Evolutionary conservation across 148 eudicot species (phyloP).

Genomic region (Pouteria glomerata): DNA sequence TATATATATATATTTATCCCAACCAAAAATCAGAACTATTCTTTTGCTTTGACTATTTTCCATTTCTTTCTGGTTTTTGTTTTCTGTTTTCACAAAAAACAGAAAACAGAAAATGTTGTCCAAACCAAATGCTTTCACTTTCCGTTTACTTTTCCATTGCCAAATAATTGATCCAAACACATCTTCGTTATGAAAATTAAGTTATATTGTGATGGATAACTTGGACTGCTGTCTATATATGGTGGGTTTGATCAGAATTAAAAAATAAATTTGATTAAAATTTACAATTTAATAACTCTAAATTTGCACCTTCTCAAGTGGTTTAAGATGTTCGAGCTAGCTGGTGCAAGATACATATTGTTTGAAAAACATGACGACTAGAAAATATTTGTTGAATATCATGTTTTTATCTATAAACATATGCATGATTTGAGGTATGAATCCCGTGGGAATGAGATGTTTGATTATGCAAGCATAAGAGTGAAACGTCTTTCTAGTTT

Average conservation of each 20-base stretch:
- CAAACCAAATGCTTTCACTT: no score
- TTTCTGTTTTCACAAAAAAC: no score
- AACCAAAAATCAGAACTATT: no score
- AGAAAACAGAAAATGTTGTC: no score
- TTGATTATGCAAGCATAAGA: background rate
- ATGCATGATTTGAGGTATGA: background rate
- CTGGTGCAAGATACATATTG: background rate
- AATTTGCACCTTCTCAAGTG: background rate
- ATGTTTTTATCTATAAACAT: background rate
- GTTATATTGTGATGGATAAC: background rate
- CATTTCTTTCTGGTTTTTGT: no score
- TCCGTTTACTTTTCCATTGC: no score
- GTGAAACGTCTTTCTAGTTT: no score
- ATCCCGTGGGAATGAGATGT: background rate
- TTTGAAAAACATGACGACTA: no score
- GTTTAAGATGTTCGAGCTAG: background rate
- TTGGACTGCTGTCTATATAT: background rate
- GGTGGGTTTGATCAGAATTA: slow-evolving; percentile 15
- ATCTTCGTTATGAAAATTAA: background rate
- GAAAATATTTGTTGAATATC: background rate
- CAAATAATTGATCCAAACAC: no score
- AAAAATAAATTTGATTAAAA: background rate
- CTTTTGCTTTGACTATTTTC: no score
- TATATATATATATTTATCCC: no score
- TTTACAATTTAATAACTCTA: background rate